Percentiles rank a stretch among this genome's conserved stretches.
phyloP scores from a whole-genome alignment of 805 yeast genomes.

The Peterozyma xylosa region DNA sequence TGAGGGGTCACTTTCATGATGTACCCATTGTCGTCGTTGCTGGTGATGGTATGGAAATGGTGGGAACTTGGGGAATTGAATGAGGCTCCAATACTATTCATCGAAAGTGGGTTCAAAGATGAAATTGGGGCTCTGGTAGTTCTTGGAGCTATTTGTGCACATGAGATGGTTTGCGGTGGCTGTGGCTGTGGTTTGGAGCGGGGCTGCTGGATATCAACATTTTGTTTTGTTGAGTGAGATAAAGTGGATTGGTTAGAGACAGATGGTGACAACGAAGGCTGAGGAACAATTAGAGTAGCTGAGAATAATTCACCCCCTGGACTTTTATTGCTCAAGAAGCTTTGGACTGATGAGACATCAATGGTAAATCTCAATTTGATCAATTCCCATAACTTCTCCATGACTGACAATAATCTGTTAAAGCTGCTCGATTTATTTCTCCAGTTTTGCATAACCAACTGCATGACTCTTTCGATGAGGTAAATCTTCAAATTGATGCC shows the following conservation, averaged over 20 bases:
- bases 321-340: too few relatives aligned
- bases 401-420: slow-evolving; percentile 14
- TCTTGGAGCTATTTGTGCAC: slow-evolving; percentile 18
- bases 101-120: not conserved
- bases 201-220: not conserved
- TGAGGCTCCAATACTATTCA: too few relatives aligned
- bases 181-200: not conserved
- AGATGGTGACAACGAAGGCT: slow-evolving; percentile 8
- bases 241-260: not conserved
- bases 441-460: slow-evolving; percentile 15
- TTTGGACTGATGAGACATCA: slow-evolving; percentile 1
- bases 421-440: slow-evolving; percentile 14
- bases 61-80: too few relatives aligned
- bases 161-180: slow-evolving; percentile 10
- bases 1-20: not conserved
- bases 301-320: not conserved
- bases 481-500: slow-evolving; percentile 24
- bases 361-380: slow-evolving; percentile 14
- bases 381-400: slow-evolving; percentile 16
- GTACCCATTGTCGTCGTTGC: too few relatives aligned
- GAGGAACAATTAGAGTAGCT: slow-evolving; percentile 1
- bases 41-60: too few relatives aligned
- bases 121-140: slow-evolving; percentile 7
- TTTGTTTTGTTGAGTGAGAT: not conserved
- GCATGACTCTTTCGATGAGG: slow-evolving; percentile 15